phyloP scores from a whole-genome alignment of 306 rosid genomes.

The Dalbergia cultrata region DNA sequence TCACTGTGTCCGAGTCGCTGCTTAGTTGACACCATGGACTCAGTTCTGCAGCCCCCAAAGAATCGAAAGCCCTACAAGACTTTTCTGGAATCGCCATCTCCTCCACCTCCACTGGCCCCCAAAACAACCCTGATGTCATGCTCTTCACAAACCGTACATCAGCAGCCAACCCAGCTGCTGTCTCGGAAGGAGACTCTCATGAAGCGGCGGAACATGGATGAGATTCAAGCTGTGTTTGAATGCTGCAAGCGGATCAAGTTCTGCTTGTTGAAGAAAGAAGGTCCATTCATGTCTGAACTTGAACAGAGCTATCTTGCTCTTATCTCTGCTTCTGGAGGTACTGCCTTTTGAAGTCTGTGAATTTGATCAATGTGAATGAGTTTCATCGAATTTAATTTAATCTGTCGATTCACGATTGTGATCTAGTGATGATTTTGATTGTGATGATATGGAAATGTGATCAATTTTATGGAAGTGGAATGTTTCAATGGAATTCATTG shows the following conservation, averaged over 20 bases:
- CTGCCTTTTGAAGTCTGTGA: not conserved
- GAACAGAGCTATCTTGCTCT: slow-evolving; percentile 40
- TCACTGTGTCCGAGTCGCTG: slow-evolving; percentile 8
- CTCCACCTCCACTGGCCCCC: not conserved
- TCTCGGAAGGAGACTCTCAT: slow-evolving; percentile 27
- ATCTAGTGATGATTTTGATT: not conserved
- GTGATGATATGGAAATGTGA: not conserved
- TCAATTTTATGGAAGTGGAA: not conserved
- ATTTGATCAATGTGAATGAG: not conserved
- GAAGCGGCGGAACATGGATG: slow-evolving; percentile 23
- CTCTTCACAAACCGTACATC: not conserved
- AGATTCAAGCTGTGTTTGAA: slow-evolving; percentile 24
- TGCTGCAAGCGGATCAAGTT: slow-evolving; percentile 33
- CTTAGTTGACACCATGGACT: slow-evolving; percentile 49
- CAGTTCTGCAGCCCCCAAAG: slow-evolving; percentile 30
- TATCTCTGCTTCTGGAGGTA: slow-evolving; percentile 40
- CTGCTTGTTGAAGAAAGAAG: slow-evolving; percentile 31
- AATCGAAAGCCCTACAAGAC: not conserved
- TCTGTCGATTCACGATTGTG: not conserved
- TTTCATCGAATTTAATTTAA: not conserved
- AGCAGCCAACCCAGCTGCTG: not conserved
- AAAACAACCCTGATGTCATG: not conserved
- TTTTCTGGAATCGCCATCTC: slow-evolving; percentile 4
- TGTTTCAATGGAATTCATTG: not conserved
- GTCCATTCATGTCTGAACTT: slow-evolving; percentile 27